These are phyloP conservation scores for Dendrobium chrysotoxum DNA, from an alignment of 106 monocot species.

Conservation along the genomic window DNA sequence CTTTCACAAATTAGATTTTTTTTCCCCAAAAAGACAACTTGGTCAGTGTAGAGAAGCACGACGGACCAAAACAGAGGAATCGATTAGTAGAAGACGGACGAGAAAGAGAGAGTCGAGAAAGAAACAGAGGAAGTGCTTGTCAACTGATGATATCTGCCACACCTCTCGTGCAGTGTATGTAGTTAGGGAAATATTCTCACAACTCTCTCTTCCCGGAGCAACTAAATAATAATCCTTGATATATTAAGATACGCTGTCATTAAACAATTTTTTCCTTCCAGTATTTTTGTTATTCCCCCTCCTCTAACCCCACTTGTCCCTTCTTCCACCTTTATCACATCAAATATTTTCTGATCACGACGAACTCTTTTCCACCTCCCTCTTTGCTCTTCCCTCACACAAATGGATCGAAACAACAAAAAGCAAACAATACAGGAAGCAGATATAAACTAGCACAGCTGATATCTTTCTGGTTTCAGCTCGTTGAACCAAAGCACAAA, in stretches of 20 bases:
- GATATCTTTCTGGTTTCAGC: background rate
- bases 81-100: background rate
- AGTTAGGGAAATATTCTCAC: constrained; percentile 3
- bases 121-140: background rate
- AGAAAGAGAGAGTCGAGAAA: too few relatives aligned
- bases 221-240: constrained; percentile 27
- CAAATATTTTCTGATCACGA: too few relatives aligned
- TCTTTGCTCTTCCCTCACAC: too few relatives aligned
- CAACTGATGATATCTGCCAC: too few relatives aligned
- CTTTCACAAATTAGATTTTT: background rate
- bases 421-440: too few relatives aligned
- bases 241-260: background rate
- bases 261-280: background rate
- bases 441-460: too few relatives aligned
- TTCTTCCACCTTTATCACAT: background rate
- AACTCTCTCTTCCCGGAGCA: constrained; percentile 11
- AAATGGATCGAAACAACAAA: too few relatives aligned
- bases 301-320: background rate
- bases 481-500: background rate
- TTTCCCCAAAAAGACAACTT: background rate
- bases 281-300: background rate
- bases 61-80: constrained; percentile 4
- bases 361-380: too few relatives aligned
- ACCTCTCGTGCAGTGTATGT: background rate
- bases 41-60: background rate